These are phyloP conservation scores for Saccharum hybrid DNA, from an alignment of 202 grass and related monocot species.

Conservation along the genomic window DNA sequence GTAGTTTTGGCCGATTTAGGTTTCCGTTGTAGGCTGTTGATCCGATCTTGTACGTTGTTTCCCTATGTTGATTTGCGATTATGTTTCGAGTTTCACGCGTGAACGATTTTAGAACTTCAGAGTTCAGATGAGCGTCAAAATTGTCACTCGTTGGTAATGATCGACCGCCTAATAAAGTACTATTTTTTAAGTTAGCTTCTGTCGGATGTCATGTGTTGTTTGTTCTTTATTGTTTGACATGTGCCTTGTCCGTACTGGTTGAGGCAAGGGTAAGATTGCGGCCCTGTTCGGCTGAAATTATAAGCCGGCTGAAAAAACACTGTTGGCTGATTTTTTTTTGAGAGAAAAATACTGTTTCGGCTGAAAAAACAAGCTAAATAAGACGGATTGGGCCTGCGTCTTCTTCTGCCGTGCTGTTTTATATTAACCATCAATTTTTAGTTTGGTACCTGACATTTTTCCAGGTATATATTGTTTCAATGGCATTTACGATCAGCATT, in stretches of 20 bases:
- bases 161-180: neutral
- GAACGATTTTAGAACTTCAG: neutral
- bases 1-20: neutral
- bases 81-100: neutral
- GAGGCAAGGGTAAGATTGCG: neutral
- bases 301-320: no score
- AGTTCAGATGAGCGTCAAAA: no score
- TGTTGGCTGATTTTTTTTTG: no score
- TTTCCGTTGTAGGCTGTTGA: neutral
- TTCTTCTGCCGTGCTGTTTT: neutral
- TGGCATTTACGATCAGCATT: neutral
- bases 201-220: neutral
- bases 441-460: neutral
- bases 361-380: no score
- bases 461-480: neutral
- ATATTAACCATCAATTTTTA: neutral
- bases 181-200: neutral
- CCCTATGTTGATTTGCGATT: neutral
- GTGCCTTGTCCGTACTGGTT: slow-evolving; percentile 13
- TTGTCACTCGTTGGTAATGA: neutral
- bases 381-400: no score
- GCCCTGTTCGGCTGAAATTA: no score
- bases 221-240: slow-evolving; percentile 36
- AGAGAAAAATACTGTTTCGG: no score
- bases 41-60: slow-evolving; percentile 32